Conservation (phyloP, 1,284 basidiomycete species). For the Papiliotrema laurentii region DNA sequence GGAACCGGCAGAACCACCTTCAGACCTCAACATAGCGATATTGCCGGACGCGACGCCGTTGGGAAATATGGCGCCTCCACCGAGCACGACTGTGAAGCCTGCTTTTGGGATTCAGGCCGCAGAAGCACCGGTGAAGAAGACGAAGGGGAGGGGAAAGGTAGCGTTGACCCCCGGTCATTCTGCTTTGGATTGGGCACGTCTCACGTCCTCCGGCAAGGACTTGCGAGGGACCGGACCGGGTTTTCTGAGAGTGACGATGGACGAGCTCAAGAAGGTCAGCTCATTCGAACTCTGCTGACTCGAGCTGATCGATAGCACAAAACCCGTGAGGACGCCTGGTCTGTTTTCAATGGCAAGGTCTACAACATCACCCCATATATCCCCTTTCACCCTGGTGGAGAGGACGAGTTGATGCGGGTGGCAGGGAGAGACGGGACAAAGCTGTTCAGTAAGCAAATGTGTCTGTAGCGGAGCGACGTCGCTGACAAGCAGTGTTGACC, state of each 20-base stretch:
- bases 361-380: slow-evolving; percentile 96
- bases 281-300: background rate
- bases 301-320: slow-evolving; percentile 31
- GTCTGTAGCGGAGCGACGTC: background rate
- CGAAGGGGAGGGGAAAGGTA: slow-evolving; percentile 66
- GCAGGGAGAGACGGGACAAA: slow-evolving; percentile 92
- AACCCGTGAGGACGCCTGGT: slow-evolving; percentile 81
- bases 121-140: slow-evolving; percentile 1
- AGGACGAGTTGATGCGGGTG: slow-evolving; percentile 88
- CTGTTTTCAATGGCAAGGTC: slow-evolving; percentile 85
- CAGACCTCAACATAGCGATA: slow-evolving; percentile 43
- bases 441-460: slow-evolving; percentile 69
- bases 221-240: slow-evolving; percentile 57
- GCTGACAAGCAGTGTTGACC: slow-evolving; percentile 46
- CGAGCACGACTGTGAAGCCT: slow-evolving; percentile 33
- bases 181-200: slow-evolving; percentile 87
- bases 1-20: slow-evolving; percentile 27
- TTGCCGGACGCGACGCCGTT: slow-evolving; percentile 33
- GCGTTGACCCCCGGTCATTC: slow-evolving; percentile 86
- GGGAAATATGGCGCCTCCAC: slow-evolving; percentile 41
- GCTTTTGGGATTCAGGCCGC: slow-evolving; percentile 15
- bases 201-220: slow-evolving; percentile 74
- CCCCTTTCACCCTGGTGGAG: slow-evolving; percentile 89
- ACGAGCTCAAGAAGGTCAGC: slow-evolving; percentile 79
- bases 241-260: slow-evolving; percentile 65